Evolutionary conservation across 495 filamentous ascomycete species (phyloP).

Genomic region (Glarea lozoyensis): DNA sequence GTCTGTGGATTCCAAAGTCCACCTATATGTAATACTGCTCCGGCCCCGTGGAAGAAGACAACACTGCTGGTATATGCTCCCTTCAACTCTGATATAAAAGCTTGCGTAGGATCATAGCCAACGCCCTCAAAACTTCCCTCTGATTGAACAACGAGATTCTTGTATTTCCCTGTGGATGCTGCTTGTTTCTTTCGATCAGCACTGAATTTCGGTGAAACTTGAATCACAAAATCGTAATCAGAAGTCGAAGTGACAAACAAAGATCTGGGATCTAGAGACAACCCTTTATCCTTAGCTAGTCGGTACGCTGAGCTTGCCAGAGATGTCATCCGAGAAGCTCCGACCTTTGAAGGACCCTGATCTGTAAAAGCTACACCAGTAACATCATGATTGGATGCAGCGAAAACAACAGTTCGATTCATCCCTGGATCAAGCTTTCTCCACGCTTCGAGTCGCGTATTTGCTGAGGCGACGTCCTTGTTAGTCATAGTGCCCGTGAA

Average conservation of each 20-base stretch:
- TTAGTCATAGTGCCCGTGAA: conserved; percentile 45
- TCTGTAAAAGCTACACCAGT: conserved; percentile 78
- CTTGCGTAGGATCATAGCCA: conserved; percentile 37
- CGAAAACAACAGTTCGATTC: conserved; percentile 75
- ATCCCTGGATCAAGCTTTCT: conserved; percentile 80
- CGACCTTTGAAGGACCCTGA: conserved; percentile 62
- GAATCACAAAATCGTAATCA: conserved; percentile 81
- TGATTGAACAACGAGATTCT: conserved; percentile 54
- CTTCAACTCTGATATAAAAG: conserved; percentile 52
- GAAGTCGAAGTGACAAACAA: conserved; percentile 60
- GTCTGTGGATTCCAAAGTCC: conserved; percentile 73
- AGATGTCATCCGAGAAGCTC: conserved; percentile 72
- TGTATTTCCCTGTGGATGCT: conserved; percentile 41
- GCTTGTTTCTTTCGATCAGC: conserved; percentile 17
- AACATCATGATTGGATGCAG: conserved; percentile 66
- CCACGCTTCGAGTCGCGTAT: conserved; percentile 66
- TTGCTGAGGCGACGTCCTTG: conserved; percentile 49
- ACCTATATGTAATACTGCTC: conserved; percentile 50
- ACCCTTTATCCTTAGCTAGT: conserved; percentile 45
- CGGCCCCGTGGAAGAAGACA: conserved; percentile 63
- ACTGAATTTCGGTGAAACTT: conserved; percentile 47
- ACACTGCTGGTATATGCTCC: conserved; percentile 51
- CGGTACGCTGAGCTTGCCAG: conserved; percentile 66
- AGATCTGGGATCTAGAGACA: conserved; percentile 44
- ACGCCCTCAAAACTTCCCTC: conserved; percentile 27